Conservation (phyloP, 257 asterid species). For the Solanum dulcamara region DNA sequence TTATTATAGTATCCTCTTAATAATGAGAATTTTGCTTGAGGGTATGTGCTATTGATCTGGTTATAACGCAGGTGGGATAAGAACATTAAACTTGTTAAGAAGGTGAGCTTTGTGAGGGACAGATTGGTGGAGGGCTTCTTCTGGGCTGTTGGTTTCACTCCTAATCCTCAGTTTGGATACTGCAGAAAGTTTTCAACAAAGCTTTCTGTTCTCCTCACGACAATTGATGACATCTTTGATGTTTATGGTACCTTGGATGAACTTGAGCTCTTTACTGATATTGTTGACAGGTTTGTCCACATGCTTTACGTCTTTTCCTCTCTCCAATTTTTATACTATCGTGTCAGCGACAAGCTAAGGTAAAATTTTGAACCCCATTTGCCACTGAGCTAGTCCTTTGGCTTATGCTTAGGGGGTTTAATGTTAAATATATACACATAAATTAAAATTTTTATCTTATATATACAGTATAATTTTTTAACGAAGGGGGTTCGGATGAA, state of each 20-base stretch:
- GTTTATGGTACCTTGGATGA: slow-evolving; percentile 20
- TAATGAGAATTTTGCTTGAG: background rate
- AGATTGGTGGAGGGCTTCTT: slow-evolving; percentile 24
- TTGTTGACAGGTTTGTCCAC: slow-evolving; percentile 16
- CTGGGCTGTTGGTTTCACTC: slow-evolving; percentile 18
- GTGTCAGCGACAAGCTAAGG: too few relatives aligned
- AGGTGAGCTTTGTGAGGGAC: slow-evolving; percentile 17
- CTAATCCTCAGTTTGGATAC: slow-evolving; percentile 3
- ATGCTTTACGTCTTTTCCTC: background rate
- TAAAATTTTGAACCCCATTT: too few relatives aligned
- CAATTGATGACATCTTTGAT: slow-evolving; percentile 19
- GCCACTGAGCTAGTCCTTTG: too few relatives aligned
- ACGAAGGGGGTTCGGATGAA: too few relatives aligned
- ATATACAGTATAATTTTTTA: too few relatives aligned
- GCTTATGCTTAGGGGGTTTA: too few relatives aligned
- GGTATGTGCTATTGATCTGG: background rate
- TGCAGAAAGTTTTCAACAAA: slow-evolving; percentile 2
- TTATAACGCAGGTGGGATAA: slow-evolving; percentile 14
- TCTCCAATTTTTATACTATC: too few relatives aligned
- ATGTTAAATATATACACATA: too few relatives aligned
- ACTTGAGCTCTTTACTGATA: slow-evolving; percentile 17
- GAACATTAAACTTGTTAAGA: slow-evolving; percentile 4
- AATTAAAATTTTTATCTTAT: too few relatives aligned
- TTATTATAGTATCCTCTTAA: too few relatives aligned
- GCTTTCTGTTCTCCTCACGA: background rate